Evolutionary conservation across 495 filamentous ascomycete genomes (phyloP).

Genomic region (Penicillium subrubescens): DNA sequence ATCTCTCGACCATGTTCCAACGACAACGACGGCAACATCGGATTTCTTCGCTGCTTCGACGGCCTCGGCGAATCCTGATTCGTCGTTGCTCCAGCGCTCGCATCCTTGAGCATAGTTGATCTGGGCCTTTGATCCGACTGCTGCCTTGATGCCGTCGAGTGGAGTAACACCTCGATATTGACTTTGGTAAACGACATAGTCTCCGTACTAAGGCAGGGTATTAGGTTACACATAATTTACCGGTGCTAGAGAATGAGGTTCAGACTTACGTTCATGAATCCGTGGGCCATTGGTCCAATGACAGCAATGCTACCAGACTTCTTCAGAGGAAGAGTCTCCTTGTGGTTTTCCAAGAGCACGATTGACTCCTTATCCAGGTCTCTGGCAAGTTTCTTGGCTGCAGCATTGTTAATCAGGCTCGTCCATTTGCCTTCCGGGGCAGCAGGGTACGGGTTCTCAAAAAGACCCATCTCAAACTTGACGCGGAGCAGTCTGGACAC

Average conservation of each 20-base stretch:
- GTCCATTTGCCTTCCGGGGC: constrained; percentile 53
- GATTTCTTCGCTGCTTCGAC: constrained; percentile 62
- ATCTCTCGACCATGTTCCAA: constrained; percentile 75
- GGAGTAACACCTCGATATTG: constrained; percentile 66
- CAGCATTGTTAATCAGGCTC: constrained; percentile 58
- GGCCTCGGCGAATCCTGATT: constrained; percentile 64
- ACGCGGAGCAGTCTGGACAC: constrained; percentile 61
- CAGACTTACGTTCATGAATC: constrained; percentile 63
- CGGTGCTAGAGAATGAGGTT: not conserved
- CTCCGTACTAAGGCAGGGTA: constrained; percentile 54
- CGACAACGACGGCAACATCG: constrained; percentile 70
- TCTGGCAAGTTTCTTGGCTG: constrained; percentile 57
- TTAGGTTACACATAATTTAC: constrained; percentile 3
- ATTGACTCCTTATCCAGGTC: constrained; percentile 68
- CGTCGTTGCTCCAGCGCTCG: constrained; percentile 70
- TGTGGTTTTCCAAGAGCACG: constrained; percentile 68
- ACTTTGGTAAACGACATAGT: constrained; percentile 64
- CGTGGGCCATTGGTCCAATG: constrained; percentile 75
- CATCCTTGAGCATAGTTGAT: constrained; percentile 70
- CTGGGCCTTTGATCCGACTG: constrained; percentile 52
- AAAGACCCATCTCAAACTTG: constrained; percentile 68
- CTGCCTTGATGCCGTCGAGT: constrained; percentile 63
- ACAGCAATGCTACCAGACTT: constrained; percentile 65
- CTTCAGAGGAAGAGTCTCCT: constrained; percentile 60
- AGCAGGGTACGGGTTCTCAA: constrained; percentile 65